Percentiles rank a stretch among this genome's conserved stretches.
Conservation (phyloP, 75 land plant species). For the Cryptomeria japonica region DNA sequence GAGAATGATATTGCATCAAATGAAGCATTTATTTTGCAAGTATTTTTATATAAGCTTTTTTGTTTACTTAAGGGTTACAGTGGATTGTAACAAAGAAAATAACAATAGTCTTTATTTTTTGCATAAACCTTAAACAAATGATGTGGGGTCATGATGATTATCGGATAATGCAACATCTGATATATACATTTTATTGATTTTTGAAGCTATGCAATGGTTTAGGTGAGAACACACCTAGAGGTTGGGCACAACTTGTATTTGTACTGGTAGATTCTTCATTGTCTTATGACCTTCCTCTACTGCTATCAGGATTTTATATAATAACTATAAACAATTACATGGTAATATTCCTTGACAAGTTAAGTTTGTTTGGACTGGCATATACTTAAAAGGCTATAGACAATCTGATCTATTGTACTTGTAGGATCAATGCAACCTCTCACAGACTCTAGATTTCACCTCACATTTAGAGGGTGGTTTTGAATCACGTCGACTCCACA, state of each 20-base stretch:
- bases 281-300: slow-evolving; percentile 48
- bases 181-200: slow-evolving; percentile 11
- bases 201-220: slow-evolving; percentile 44
- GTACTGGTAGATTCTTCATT: slow-evolving; percentile 52
- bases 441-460: slow-evolving; percentile 42
- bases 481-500: slow-evolving; percentile 18
- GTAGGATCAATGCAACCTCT: slow-evolving; percentile 1
- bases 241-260: slow-evolving; percentile 55
- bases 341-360: slow-evolving; percentile 12
- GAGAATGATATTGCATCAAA: slow-evolving; percentile 5
- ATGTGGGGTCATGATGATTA: not conserved
- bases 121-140: not conserved
- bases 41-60: not conserved
- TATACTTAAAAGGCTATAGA: not conserved
- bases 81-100: not conserved
- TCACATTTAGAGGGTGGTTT: slow-evolving; percentile 39
- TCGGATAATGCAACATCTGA: not conserved
- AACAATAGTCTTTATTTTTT: not conserved
- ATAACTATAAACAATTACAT: slow-evolving; percentile 39
- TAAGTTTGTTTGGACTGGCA: not conserved
- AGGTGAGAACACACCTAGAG: slow-evolving; percentile 37
- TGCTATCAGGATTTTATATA: slow-evolving; percentile 56
- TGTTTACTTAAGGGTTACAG: not conserved
- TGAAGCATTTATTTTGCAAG: slow-evolving; percentile 11
- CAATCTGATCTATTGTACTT: not conserved